Evolutionary conservation across 2,329 filamentous ascomycete genomes (phyloP), one percentile per base, ranked within the genome.

Genomic region (Epichloe scottii): DNA sequence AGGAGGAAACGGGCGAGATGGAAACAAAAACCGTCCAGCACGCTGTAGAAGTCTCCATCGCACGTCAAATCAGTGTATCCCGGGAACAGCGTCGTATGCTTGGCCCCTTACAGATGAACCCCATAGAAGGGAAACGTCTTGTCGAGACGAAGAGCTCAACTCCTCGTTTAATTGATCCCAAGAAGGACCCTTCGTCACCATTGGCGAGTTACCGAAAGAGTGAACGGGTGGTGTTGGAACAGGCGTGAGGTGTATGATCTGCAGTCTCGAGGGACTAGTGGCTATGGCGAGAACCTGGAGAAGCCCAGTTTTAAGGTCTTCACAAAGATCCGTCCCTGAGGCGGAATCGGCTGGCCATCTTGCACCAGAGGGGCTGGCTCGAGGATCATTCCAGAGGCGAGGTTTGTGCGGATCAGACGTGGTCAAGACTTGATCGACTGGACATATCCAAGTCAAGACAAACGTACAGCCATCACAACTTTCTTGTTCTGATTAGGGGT

Each of bases 1-100:
- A 42, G 42, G 43, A 45, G 8, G 42, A 48, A 46, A 15, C 50
- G 7, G 53, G 60, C 19, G 54, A 59, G 7, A 56, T 58, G 2
- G 57, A 49, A 12, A 51, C 56, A 17, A 57, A 59, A 21, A 70
- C 68, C 6, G 63, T 77, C 14, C 73, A 75, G 55, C 73, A 73
- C 42, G 78, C 81, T 2, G 80, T 82, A 4, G 77, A 84, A 63
- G 72, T 83, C 44, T 84, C 81, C 2, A 85, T 86, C 57, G 82
- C 82, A 0, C 72, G 83, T 1, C 81, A 85, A 62, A 84, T 86
- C 56, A 83, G 78, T 56, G 70, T 85, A 26, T 83, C 80, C 12
- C 69, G 76, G 12, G 73, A 81, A 63, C 82, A 85, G 63, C 71
- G 77, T 17, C 74, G 76, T 59, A 66, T 84, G 55, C 66, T 84